Conservation (phyloP, 495 filamentous ascomycete species). For the Bathelium albidoporum region DNA sequence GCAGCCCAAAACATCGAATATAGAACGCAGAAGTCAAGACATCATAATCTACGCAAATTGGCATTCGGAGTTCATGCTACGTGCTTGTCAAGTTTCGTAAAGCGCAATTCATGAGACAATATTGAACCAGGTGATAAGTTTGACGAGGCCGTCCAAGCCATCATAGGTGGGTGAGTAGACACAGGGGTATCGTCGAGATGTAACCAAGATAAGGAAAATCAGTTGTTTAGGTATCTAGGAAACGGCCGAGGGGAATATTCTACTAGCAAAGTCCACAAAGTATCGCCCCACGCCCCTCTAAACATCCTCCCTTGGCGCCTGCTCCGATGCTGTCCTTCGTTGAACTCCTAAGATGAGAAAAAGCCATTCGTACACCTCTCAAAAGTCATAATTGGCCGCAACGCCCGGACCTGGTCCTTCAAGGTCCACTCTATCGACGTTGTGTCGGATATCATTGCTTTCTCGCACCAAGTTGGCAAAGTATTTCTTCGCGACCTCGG, state of each 20-base stretch:
- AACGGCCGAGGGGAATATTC: constrained; percentile 1
- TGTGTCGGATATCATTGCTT: constrained; percentile 55
- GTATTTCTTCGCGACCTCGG: constrained; percentile 34
- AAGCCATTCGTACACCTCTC: background rate
- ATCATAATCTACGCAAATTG: too few species aligned
- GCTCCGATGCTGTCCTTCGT: background rate
- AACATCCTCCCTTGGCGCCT: background rate
- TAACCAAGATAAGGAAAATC: background rate
- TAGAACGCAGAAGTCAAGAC: too few species aligned
- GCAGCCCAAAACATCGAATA: too few species aligned
- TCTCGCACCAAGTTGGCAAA: constrained; percentile 78
- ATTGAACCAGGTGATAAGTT: too few species aligned
- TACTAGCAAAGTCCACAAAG: background rate
- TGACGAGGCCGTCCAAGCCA: background rate
- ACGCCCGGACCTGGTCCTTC: constrained; percentile 52
- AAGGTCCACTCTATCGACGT: constrained; percentile 73
- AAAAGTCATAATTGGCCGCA: constrained; percentile 18
- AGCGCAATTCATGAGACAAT: too few species aligned
- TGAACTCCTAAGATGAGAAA: background rate
- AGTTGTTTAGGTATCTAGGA: background rate
- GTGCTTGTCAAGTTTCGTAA: too few species aligned
- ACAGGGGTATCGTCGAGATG: background rate
- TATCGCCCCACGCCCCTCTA: background rate
- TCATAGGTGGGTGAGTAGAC: background rate
- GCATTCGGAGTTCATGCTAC: too few species aligned